Base-by-base conservation (phyloP, 495 filamentous ascomycete genomes). In the Podospora pseudoanserina region DNA sequence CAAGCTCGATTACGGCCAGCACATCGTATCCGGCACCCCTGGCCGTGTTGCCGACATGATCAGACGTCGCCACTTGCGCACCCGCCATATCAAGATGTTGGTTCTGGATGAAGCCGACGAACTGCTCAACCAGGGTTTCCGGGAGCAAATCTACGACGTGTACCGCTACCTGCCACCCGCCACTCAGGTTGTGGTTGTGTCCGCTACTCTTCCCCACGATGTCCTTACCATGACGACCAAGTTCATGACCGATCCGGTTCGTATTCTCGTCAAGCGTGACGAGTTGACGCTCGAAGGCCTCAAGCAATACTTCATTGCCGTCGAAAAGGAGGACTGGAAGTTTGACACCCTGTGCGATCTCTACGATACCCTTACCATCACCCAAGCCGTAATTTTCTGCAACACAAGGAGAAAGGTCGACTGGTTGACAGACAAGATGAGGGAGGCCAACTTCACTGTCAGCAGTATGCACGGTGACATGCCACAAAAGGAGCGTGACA, bases 261-360 rank as follows among this genome's bases (percentile, higher is more conserved):
- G 96, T 76, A 97, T 99, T 78, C 88, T 99, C 76, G 95, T 99
- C 83, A 99, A 99, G 91, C 94, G 95, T 86, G 96, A 93, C 78
- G 95, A 99, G 80, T 87, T 99, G 80, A 99, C 95, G 73, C 91
- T 99, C 65, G 95, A 99, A 82, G 95, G 95, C 88, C 90, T 99
- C 78, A 99, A 99, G 88, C 95, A 99, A 78, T 99, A 96, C 87
- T 99, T 96, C 86, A 99, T 99, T 80, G 95, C 95, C 68, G 95
- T 99, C 63, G 95, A 99, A 86, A 98, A 99, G 87, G 95, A 99
- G 79, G 95, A 98, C 76, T 99, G 96, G 96, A 99, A 99, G 84
- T 90, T 99, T 70, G 95, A 99, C 82, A 99, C 95, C 59, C 92
- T 99, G 34, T 98, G 92, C 76, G 95, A 99, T 81, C 84, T 99